Base-by-base conservation (phyloP, 2,329 filamentous ascomycete genomes). In the Talaromyces atroroseus region DNA sequence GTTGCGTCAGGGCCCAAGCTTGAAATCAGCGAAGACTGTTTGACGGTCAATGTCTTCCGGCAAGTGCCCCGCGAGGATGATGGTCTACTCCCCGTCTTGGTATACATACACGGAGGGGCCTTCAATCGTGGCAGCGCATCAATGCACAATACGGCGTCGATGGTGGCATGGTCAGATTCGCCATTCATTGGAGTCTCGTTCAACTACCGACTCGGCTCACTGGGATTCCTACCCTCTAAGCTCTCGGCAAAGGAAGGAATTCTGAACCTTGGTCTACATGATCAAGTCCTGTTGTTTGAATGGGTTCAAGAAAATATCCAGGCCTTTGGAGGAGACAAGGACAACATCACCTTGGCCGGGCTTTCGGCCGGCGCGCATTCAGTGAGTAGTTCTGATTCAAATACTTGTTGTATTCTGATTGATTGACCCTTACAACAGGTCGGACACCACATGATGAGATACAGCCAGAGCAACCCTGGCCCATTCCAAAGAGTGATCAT, bases 311-410 rank as follows among this genome's bases (percentile, higher is more conserved):
- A 90, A 63, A 90, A 92, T 89, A 57, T 57, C 12, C 42, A 32
- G 18, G 49, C 42, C 6, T 57, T 57, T n/a, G 54, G 54, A 52
- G 54, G 90, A 18, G 88, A 92, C 66, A 85, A 88, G 0, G 76
- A 78, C n/a, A 88, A 87, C 67, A 87, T 92, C 5, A 92, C 88
- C 0, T 86, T 92, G 58, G 90, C 86, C 85, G 89, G 89, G 20
- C 84, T 92, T 66, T 85, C 81, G 2, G 85, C 87, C 0, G 86
- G 86, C 2, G 59, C 58, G 12, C 42, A 48, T 14, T 54, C 52
- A 18, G 52, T 53, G 32, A 23, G 38, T 34, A 20, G 26, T 29
- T 8, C 26, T 29, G 8, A 29, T 4, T 8, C 4, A 18, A 72
- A 69, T 4, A 70, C 71, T n/a, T 71, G 71, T 5, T n/a, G n/a